Base-by-base conservation (phyloP, 2,329 filamentous ascomycete species). In the Drechslerella coelobrocha region DNA sequence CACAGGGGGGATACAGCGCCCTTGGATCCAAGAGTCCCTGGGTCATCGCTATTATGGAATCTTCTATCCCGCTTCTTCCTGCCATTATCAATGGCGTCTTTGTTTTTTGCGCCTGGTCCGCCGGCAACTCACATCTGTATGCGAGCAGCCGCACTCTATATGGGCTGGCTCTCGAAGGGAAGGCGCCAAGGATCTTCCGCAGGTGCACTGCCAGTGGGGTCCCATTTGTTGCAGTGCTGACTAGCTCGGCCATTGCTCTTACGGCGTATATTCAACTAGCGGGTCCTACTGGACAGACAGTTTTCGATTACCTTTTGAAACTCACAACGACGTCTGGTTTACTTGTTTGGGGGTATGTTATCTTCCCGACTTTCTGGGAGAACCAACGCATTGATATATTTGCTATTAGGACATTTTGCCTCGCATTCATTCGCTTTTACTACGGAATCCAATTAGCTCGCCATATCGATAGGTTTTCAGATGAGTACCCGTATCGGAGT, bases 61-160 rank as follows among this genome's bases (percentile, higher is more conserved):
- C 89, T 1, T 86, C 87, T 0, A 87, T 92, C 63, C 82, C 81
- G 2, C 87, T 83, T 5, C 83, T 92, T 2, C 87, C 88, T 0
- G 86, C 85, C 4, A 84, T 92, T 60, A 87, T 92, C 78, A 93
- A 93, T 77, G 89, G 88, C 34, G 82, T 92, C 24, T 87, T 92
- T 74, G 82, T 92, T 73, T 89, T 87, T 0, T 89, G 87, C 0
- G 88, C 87, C 0, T 88, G 85, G 79, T 90, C 88, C 0, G 83
- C 88, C 0, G 86, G 84, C 0, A 91, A 91, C 74, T 86, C 88
- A 73, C 85, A 84, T 75, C 80, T 92, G 31, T 80, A 82, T 41
- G 80, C 84, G 0, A 85, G 85, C 26, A 86, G 85, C 0, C 82
- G 86, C 50, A 84, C 85, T 31, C 79, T 88, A 2, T 85, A 86